Evolutionary conservation across 805 yeast species (phyloP), one percentile per base, ranked within the genome.

Genomic region (Saturnispora halmiae): DNA sequence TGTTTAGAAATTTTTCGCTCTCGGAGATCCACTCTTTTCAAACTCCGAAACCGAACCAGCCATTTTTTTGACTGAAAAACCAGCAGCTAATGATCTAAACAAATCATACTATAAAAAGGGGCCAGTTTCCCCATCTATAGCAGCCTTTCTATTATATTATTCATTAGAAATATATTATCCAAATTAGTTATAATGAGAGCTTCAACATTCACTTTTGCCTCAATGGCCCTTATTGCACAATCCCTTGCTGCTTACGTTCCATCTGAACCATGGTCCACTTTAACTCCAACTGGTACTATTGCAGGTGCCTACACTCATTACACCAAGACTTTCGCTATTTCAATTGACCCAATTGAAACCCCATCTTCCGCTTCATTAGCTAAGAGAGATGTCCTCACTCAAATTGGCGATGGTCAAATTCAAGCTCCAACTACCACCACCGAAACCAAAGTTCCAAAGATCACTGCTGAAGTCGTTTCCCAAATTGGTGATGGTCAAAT

Each of bases 281-380:
- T 81, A 61, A 78, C 86, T 27, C 88, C 90, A 50, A 43, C 61
- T 34, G 76, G 71, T 34, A 52, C 70, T 40, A 69, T 70, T 21
- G 51, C 50, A 9, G 75, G 76, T 56, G 79, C 79, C 46, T 29
- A 42, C 38, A 51, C 69, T 42, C 76, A 75, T 51, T 77, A 75
- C 70, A 45, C 74, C 27, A 58, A 65, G 40, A 58, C 72, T 37
- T 82, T 82, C 55, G 94, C 88, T 65, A 81, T 82, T 52, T 81
- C 82, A 46, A 76, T 82, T 50, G 66, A 69, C 49, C 74, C 83
- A 46, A 53, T 74, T 36, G 40, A 69, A 40, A 60, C 47, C 29
- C 19, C 36, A 9, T 19, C 43, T 31, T 36, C 50, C 10, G 24
- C 48, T n/a, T 32, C 49, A n/a, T 7, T 38, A 8, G 31, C 48